Conservation (phyloP, 108 stramenopile species). For the Skeletonema costatum region DNA sequence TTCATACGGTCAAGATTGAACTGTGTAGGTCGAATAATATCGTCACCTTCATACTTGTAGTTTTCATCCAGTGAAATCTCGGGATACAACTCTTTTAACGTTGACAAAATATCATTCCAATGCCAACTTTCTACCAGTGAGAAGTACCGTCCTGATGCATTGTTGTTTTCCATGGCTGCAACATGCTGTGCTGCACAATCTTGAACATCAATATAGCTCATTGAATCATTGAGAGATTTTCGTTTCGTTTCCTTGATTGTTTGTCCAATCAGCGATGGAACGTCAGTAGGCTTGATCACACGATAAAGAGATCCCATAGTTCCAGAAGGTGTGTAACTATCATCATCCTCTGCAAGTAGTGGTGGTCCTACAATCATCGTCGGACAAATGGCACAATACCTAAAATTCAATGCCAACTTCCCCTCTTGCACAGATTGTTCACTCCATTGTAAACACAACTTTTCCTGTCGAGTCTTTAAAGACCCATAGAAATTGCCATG, state of each 20-base stretch:
- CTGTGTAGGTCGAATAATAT: slow-evolving; percentile 31
- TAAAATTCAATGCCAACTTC: slow-evolving; percentile 3
- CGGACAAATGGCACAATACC: slow-evolving; percentile 27
- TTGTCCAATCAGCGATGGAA: background rate
- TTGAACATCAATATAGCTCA: slow-evolving; percentile 38
- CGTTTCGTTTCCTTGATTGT: slow-evolving; percentile 4
- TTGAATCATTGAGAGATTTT: slow-evolving; percentile 40
- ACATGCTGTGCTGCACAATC: slow-evolving; percentile 47
- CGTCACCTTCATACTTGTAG: slow-evolving; percentile 30
- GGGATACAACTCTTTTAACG: slow-evolving; percentile 33
- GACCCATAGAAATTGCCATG: slow-evolving; percentile 31
- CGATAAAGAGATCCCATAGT: slow-evolving; percentile 31
- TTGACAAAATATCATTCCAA: slow-evolving; percentile 47
- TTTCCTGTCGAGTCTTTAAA: slow-evolving; percentile 37
- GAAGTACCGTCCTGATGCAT: slow-evolving; percentile 41
- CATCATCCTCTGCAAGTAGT: background rate
- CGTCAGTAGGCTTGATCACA: background rate
- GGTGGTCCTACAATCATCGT: slow-evolving; percentile 34
- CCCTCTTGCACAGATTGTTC: slow-evolving; percentile 3
- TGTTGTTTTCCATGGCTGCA: slow-evolving; percentile 23
- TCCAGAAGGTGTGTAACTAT: slow-evolving; percentile 20
- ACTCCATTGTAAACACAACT: slow-evolving; percentile 23
- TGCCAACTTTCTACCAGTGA: slow-evolving; percentile 42
- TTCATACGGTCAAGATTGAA: slow-evolving; percentile 41
- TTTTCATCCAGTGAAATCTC: slow-evolving; percentile 1